Evolutionary conservation across 768 basidiomycete genomes (phyloP).

Genomic region (Austroboletus eburneus): DNA sequence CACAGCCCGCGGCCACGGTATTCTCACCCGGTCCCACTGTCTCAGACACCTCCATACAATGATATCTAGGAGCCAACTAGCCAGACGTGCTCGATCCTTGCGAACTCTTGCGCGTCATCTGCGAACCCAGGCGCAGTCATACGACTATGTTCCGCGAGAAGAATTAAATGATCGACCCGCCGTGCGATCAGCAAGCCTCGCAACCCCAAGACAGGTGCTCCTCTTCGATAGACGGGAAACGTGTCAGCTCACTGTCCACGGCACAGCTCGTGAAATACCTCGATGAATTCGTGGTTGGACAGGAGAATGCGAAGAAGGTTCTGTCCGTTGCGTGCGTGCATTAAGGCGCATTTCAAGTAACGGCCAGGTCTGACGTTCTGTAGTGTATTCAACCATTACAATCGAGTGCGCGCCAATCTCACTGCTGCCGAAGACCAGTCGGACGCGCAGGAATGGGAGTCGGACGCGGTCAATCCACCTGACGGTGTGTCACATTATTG

Average conservation of each 20-base stretch:
- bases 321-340: conserved; percentile 85
- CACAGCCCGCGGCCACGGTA: too few species aligned
- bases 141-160: conserved; percentile 36
- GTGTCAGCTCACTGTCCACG: conserved; percentile 8
- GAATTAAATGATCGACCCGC: conserved; percentile 31
- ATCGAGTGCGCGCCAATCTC: conserved; percentile 74
- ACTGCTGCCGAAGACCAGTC: conserved; percentile 42
- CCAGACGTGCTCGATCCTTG: conserved; percentile 27
- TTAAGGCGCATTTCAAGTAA: not conserved
- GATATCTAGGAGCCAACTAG: conserved; percentile 17
- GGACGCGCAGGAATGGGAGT: conserved; percentile 26
- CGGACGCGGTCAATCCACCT: conserved; percentile 12
- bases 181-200: conserved; percentile 43
- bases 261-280: conserved; percentile 77
- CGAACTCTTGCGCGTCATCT: conserved; percentile 34
- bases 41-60: too few species aligned
- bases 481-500: conserved; percentile 27
- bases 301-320: conserved; percentile 89
- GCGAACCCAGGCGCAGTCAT: conserved; percentile 54
- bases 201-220: conserved; percentile 55
- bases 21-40: too few species aligned
- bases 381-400: conserved; percentile 95
- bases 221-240: not conserved
- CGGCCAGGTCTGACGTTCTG: not conserved
- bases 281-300: conserved; percentile 87